Conservation (phyloP, 2,329 filamentous ascomycete genomes). For the Fusarium sp. region DNA sequence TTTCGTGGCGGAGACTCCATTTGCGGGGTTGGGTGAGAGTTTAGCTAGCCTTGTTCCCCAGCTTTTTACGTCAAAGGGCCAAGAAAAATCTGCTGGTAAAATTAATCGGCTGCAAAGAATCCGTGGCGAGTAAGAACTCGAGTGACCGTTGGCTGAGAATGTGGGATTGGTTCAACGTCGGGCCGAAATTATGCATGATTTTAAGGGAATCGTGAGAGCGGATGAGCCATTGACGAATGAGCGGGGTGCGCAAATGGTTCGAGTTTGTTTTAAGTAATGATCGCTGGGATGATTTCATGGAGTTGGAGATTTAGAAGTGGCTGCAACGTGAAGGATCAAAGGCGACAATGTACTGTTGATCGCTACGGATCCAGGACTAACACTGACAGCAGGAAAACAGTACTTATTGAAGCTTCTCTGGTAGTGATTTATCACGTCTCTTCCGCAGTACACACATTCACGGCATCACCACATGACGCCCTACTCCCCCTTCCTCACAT, state of each 20-base stretch:
- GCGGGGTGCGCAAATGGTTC: background rate
- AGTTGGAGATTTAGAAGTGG: background rate
- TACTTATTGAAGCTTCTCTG: background rate
- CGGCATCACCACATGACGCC: conserved; percentile 10
- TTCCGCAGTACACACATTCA: background rate
- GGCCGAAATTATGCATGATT: conserved; percentile 30
- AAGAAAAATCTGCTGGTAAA: conserved; percentile 4
- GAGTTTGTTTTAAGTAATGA: conserved; percentile 15
- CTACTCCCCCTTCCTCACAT: conserved; percentile 5
- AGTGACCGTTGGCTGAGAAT: background rate
- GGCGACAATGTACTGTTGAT: accelerated
- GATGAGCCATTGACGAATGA: conserved; percentile 16
- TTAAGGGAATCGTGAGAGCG: background rate
- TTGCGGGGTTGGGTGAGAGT: conserved; percentile 21
- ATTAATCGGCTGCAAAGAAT: conserved; percentile 1
- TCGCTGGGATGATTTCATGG: background rate
- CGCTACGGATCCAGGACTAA: background rate
- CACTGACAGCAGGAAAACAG: accelerated
- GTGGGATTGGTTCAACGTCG: conserved; percentile 21
- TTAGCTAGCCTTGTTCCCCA: conserved; percentile 13
- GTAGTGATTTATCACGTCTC: background rate
- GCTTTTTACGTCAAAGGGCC: background rate
- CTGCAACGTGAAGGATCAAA: background rate
- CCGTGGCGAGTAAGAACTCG: background rate
- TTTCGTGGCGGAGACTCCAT: conserved; percentile 10